Evolutionary conservation across 108 stramenopile species (phyloP).

Genomic region (Skeletonema menzelii): DNA sequence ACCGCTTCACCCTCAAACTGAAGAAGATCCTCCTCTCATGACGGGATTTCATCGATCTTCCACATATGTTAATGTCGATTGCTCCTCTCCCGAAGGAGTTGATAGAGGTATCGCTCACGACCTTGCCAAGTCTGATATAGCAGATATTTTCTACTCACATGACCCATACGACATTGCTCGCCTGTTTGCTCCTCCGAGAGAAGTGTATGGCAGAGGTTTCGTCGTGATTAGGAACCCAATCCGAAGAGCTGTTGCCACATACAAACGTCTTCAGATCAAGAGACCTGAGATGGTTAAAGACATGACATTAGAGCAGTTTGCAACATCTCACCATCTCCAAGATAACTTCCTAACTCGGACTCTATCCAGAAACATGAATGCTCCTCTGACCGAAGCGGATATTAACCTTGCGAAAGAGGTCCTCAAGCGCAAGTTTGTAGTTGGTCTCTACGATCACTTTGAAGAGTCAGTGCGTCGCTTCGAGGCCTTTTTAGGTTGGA

Average conservation of each 20-base stretch:
- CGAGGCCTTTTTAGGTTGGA: slow-evolving; percentile 52
- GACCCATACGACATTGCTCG: slow-evolving; percentile 21
- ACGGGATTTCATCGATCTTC: slow-evolving; percentile 11
- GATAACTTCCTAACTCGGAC: slow-evolving; percentile 43
- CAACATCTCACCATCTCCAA: slow-evolving; percentile 14
- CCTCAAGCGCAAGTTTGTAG: slow-evolving; percentile 46
- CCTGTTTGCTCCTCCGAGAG: slow-evolving; percentile 26
- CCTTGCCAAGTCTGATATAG: slow-evolving; percentile 21
- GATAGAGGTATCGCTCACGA: slow-evolving; percentile 17
- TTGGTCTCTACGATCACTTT: slow-evolving; percentile 38
- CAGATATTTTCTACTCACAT: slow-evolving; percentile 15
- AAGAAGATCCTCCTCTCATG: slow-evolving; percentile 25
- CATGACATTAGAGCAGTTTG: slow-evolving; percentile 28
- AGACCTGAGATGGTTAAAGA: slow-evolving; percentile 8
- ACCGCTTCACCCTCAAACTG: neutral
- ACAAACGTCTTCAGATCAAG: slow-evolving; percentile 15
- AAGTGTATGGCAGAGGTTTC: slow-evolving; percentile 23
- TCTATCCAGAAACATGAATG: slow-evolving; percentile 18
- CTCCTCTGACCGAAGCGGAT: slow-evolving; percentile 12
- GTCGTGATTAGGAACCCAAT: slow-evolving; percentile 29
- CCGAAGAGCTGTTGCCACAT: slow-evolving; percentile 21
- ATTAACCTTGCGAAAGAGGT: slow-evolving; percentile 43
- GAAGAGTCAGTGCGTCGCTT: slow-evolving; percentile 37
- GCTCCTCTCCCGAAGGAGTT: slow-evolving; percentile 21
- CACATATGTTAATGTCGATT: slow-evolving; percentile 30